phyloP scores from a whole-genome alignment of 306 rosid genomes.

The Lagenaria siceraria region DNA sequence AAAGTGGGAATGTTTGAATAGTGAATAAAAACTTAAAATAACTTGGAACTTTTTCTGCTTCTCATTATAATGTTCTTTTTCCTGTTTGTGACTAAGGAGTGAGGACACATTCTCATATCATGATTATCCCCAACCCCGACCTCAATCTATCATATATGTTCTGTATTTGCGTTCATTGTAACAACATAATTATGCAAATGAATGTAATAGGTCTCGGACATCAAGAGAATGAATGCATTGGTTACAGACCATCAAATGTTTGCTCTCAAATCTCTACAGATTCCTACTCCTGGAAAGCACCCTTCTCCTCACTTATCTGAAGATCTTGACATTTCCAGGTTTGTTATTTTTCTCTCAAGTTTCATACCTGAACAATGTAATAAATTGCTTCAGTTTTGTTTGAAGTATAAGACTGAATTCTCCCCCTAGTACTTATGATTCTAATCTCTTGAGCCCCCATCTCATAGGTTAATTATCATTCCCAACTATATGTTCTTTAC shows the following conservation, averaged over 20 bases:
- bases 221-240: constrained; percentile 68
- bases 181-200: not conserved
- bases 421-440: not conserved
- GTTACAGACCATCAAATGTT: constrained; percentile 88
- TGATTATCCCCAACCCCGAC: not conserved
- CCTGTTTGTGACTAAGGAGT: too few species aligned
- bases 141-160: not conserved
- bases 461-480: too few species aligned
- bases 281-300: constrained; percentile 83
- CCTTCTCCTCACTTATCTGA: constrained; percentile 59
- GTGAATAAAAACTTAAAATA: not conserved
- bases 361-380: not conserved
- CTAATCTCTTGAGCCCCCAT: not conserved
- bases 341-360: not conserved
- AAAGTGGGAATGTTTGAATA: not conserved
- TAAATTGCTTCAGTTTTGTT: not conserved
- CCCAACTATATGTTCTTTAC: too few species aligned
- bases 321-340: constrained; percentile 29
- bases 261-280: constrained; percentile 69
- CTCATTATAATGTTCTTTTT: not conserved
- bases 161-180: not conserved
- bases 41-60: not conserved
- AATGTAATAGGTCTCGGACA: constrained; percentile 47
- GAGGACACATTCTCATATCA: not conserved
- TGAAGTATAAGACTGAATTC: not conserved